phyloP scores from a whole-genome alignment of 2,329 filamentous ascomycete species.

The Phoma sp. region DNA sequence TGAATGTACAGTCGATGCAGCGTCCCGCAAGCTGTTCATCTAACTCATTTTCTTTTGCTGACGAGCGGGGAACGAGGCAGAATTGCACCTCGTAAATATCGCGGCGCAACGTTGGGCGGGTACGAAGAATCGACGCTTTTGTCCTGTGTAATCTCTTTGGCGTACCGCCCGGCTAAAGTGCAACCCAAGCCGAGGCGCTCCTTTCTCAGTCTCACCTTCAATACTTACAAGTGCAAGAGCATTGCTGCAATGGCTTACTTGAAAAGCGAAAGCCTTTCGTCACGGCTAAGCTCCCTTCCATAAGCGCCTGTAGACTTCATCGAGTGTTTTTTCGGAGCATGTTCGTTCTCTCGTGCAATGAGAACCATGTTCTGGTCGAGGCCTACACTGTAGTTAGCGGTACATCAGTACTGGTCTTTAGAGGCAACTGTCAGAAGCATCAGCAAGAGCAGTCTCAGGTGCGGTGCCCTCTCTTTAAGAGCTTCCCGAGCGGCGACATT shows the following conservation, averaged over 20 bases:
- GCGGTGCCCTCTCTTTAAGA: neutral
- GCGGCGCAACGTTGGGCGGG: conserved; percentile 11
- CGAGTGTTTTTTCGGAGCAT: too few species aligned
- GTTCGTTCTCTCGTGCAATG: neutral
- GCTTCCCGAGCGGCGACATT: neutral
- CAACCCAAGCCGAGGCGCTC: neutral
- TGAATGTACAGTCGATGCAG: neutral
- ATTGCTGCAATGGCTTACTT: neutral
- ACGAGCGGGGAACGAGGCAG: neutral
- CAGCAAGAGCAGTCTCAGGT: too few species aligned
- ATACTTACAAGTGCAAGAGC: neutral
- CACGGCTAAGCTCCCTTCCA: too few species aligned
- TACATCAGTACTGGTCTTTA: neutral
- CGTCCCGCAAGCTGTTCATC: neutral
- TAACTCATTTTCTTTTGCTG: neutral
- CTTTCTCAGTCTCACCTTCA: neutral
- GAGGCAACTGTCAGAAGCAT: neutral
- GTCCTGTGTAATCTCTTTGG: neutral
- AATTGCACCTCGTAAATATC: neutral
- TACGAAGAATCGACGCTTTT: conserved; percentile 1
- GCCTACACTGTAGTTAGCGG: neutral
- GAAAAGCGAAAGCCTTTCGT: neutral
- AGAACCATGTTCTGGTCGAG: neutral
- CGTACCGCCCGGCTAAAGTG: conserved; percentile 12
- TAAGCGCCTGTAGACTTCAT: neutral